These are phyloP conservation scores for Microbotryum violaceum DNA, from an alignment of 1,284 basidiomycete species.

Conservation along the genomic window DNA sequence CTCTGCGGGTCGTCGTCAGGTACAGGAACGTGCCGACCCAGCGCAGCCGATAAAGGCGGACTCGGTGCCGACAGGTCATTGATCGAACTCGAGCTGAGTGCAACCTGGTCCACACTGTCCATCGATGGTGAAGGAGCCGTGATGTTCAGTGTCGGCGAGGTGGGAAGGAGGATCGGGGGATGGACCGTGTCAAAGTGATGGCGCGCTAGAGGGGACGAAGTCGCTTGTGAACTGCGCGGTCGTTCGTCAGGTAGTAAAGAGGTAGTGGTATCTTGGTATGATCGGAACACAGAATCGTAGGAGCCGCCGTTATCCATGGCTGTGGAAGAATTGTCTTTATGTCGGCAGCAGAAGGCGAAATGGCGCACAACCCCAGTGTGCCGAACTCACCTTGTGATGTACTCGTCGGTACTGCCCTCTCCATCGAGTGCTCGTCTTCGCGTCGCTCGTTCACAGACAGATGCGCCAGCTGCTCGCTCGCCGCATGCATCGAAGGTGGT, in stretches of 20 bases:
- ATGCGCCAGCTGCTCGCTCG: not conserved
- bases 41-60: conserved; percentile 8
- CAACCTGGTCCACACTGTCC: conserved; percentile 40
- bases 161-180: not conserved
- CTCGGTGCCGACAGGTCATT: conserved; percentile 7
- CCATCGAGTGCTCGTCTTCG: not conserved
- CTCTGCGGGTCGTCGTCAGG: not conserved
- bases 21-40: conserved; percentile 6
- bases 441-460: not conserved
- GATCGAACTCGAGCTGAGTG: not conserved
- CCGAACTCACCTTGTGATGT: not conserved
- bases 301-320: too few relatives aligned
- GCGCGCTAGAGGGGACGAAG: not conserved
- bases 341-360: too few relatives aligned
- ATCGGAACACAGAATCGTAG: too few relatives aligned
- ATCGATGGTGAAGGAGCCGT: conserved; percentile 53
- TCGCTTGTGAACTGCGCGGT: not conserved
- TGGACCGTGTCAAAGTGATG: too few relatives aligned
- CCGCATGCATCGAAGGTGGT: conserved; percentile 53
- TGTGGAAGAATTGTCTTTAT: too few relatives aligned
- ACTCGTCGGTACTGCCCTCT: not conserved
- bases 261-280: not conserved
- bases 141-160: conserved; percentile 7
- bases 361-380: not conserved
- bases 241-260: not conserved